Percentiles rank a stretch among this genome's conserved stretches.
Conservation (phyloP, 345 rosid genomes). For the Cardamine resedifolia region DNA sequence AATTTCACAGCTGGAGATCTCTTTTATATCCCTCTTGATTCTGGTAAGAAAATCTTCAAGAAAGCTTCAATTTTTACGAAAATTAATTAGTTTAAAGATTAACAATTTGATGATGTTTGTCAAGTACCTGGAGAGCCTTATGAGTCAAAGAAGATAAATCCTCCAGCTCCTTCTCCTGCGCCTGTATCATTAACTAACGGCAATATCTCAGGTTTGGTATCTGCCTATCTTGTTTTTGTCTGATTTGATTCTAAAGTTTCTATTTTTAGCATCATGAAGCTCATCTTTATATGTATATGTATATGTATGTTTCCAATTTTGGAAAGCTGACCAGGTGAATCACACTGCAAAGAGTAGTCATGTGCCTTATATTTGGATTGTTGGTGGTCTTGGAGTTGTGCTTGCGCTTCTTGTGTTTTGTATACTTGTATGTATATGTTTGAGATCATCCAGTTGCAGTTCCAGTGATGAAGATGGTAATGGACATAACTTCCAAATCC, state of each 20-base stretch:
- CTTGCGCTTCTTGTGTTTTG: slow-evolving; percentile 58
- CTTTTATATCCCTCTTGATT: slow-evolving; percentile 78
- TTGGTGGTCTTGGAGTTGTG: slow-evolving; percentile 72
- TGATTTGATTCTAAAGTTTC: slow-evolving; percentile 7
- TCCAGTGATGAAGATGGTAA: slow-evolving; percentile 43
- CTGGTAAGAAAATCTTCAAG: slow-evolving; percentile 47
- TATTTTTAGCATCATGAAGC: slow-evolving; percentile 22
- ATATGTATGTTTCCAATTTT: slow-evolving; percentile 26
- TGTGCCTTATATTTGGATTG: slow-evolving; percentile 78
- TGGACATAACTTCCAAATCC: slow-evolving; percentile 77
- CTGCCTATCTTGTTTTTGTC: not conserved
- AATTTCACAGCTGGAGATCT: slow-evolving; percentile 74
- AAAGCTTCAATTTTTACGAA: not conserved
- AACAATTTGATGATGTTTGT: slow-evolving; percentile 23
- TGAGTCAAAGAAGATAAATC: slow-evolving; percentile 43
- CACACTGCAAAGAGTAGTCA: slow-evolving; percentile 45
- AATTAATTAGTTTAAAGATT: not conserved
- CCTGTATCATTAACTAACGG: slow-evolving; percentile 51
- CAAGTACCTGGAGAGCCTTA: slow-evolving; percentile 90
- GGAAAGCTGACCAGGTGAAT: slow-evolving; percentile 52
- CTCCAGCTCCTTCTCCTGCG: slow-evolving; percentile 62
- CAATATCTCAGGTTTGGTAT: slow-evolving; percentile 51
- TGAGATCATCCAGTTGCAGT: slow-evolving; percentile 64
- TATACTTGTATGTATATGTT: slow-evolving; percentile 50
- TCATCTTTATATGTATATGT: not conserved